Conservation (phyloP, 2,329 filamentous ascomycete genomes). For the Eutypa lata region DNA sequence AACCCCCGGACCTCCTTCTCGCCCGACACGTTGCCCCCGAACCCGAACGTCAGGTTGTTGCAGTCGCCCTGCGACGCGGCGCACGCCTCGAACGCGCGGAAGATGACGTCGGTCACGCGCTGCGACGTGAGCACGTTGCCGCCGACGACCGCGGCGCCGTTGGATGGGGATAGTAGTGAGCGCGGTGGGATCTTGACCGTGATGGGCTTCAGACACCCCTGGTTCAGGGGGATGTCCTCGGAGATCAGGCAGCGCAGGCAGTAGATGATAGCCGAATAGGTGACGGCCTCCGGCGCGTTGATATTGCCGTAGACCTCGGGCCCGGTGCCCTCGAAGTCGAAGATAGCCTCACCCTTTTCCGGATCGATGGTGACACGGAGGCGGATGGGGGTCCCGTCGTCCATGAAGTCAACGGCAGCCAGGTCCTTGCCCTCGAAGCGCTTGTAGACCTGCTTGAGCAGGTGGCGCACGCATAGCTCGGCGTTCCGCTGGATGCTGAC, state of each 20-base stretch:
- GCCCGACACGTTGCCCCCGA: constrained; percentile 59
- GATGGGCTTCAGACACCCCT: constrained; percentile 72
- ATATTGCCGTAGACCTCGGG: constrained; percentile 72
- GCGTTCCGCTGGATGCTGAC: constrained; percentile 71
- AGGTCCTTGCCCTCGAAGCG: constrained; percentile 66
- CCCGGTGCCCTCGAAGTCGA: constrained; percentile 73
- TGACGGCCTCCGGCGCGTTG: constrained; percentile 74
- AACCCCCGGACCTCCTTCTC: constrained; percentile 62
- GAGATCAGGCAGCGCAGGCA: constrained; percentile 71
- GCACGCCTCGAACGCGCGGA: constrained; percentile 72
- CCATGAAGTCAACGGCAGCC: constrained; percentile 71
- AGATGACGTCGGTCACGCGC: constrained; percentile 72
- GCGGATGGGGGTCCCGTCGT: constrained; percentile 70
- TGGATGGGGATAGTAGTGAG: constrained; percentile 67
- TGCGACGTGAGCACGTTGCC: constrained; percentile 75
- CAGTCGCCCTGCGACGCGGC: constrained; percentile 72
- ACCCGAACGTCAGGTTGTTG: constrained; percentile 77
- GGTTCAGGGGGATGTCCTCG: constrained; percentile 74
- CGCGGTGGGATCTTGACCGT: constrained; percentile 65
- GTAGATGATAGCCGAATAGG: constrained; percentile 77
- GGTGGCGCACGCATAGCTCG: constrained; percentile 64
- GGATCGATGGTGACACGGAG: constrained; percentile 70
- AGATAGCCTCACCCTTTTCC: constrained; percentile 68
- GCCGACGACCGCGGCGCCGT: constrained; percentile 71
- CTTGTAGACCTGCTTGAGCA: constrained; percentile 65